These are phyloP conservation scores for Kodamaea neixiangensis DNA, from an alignment of 805 yeast species.

Conservation along the genomic window DNA sequence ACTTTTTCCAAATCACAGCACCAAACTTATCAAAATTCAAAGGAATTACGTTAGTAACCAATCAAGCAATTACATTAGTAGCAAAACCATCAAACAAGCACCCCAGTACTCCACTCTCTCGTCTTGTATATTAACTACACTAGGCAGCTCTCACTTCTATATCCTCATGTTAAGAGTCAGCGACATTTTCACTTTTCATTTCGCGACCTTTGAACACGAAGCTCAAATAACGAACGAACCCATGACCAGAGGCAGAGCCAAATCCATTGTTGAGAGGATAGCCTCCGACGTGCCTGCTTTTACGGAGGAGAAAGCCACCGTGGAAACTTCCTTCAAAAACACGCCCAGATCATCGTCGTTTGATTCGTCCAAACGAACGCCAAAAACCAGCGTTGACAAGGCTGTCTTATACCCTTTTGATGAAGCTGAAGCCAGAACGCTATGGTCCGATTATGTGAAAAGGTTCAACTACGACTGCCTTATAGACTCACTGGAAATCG, in stretches of 20 bases:
- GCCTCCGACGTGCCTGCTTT: constrained; percentile 53
- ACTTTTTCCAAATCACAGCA: too few relatives aligned
- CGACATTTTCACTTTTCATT: background rate
- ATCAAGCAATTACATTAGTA: too few relatives aligned
- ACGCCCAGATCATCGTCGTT: constrained; percentile 1
- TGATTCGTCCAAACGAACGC: background rate
- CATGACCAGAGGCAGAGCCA: constrained; percentile 52
- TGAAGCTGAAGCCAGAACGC: constrained; percentile 13
- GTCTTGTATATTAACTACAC: too few relatives aligned
- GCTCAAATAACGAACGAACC: background rate
- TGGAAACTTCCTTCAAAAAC: background rate
- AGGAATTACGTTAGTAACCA: too few relatives aligned
- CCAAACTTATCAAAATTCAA: too few relatives aligned
- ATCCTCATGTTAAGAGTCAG: background rate
- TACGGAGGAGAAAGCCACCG: constrained; percentile 22
- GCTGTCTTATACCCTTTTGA: constrained; percentile 36
- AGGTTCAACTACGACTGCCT: constrained; percentile 45
- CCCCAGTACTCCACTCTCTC: too few relatives aligned
- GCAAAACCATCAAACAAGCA: too few relatives aligned
- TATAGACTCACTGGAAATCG: constrained; percentile 42
- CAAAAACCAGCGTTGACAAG: background rate
- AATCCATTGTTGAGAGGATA: constrained; percentile 62
- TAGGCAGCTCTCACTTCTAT: too few relatives aligned
- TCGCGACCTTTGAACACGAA: constrained; percentile 3
- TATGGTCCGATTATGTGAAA: constrained; percentile 35